phyloP scores from a whole-genome alignment of 345 rosid genomes.

The Moricandia arvensis region DNA sequence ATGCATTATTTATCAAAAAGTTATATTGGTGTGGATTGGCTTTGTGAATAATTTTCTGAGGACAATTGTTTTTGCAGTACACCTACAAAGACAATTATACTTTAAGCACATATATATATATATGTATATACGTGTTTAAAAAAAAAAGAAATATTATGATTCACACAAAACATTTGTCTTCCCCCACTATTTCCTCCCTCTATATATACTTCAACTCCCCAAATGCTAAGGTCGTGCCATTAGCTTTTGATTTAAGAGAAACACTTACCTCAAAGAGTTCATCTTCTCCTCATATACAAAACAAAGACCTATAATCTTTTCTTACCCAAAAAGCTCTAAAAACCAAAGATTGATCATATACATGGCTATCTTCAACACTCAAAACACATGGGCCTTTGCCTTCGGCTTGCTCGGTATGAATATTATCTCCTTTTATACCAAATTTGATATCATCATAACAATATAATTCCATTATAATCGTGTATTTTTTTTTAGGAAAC shows the following conservation, averaged over 20 bases:
- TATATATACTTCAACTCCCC: slow-evolving; percentile 28
- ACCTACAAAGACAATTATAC: slow-evolving; percentile 16
- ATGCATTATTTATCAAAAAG: slow-evolving; percentile 32
- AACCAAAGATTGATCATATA: slow-evolving; percentile 8
- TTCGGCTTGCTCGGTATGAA: slow-evolving; percentile 41
- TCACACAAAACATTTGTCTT: not conserved
- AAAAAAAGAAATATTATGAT: not conserved
- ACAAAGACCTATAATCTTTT: not conserved
- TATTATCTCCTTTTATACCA: not conserved
- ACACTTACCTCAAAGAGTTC: slow-evolving; percentile 13
- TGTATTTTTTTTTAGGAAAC: slow-evolving; percentile 49
- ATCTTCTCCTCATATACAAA: slow-evolving; percentile 16
- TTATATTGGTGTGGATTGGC: slow-evolving; percentile 20
- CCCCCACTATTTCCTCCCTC: slow-evolving; percentile 1
- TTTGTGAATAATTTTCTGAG: not conserved
- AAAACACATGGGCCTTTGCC: slow-evolving; percentile 38
- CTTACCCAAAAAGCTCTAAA: not conserved
- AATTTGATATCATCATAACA: not conserved
- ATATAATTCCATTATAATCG: not conserved
- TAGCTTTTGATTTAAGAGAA: slow-evolving; percentile 29
- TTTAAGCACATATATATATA: slow-evolving; percentile 7
- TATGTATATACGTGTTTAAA: not conserved
- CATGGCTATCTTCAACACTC: slow-evolving; percentile 38
- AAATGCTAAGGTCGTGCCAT: slow-evolving; percentile 36
- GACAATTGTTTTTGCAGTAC: slow-evolving; percentile 12